These are phyloP conservation scores for Eimeria zaria DNA, from an alignment of 169 alveolate species.

Conservation along the genomic window DNA sequence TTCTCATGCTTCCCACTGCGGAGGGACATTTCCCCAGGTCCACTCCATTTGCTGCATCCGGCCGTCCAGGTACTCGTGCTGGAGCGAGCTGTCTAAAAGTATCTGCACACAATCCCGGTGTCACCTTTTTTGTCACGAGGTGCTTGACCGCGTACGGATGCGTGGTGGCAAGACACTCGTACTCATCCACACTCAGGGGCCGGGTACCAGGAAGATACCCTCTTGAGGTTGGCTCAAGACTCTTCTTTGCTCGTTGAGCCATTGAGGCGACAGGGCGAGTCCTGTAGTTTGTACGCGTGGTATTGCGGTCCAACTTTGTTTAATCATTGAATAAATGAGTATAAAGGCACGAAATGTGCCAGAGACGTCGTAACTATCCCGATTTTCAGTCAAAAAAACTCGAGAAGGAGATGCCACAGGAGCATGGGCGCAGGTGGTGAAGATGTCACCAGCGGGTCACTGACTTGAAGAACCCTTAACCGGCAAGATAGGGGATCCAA, in stretches of 20 bases:
- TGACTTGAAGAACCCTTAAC: not conserved
- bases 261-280: constrained; percentile 6
- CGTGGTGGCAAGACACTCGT: constrained; percentile 64
- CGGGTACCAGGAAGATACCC: constrained; percentile 46
- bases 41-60: not conserved
- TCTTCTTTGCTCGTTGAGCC: not conserved
- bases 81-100: not conserved
- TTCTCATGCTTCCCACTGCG: not conserved
- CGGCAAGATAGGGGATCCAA: not conserved
- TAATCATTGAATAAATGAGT: not conserved
- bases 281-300: not conserved
- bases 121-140: not conserved
- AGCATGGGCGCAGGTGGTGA: constrained; percentile 4
- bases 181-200: constrained; percentile 63
- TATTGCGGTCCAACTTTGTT: not conserved
- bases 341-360: not conserved
- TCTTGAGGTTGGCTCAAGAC: not conserved
- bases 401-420: constrained; percentile 19
- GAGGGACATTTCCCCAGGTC: not conserved
- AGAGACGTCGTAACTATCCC: not conserved
- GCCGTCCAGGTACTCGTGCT: not conserved
- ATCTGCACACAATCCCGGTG: not conserved
- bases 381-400: not conserved
- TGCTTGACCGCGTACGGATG: constrained; percentile 63
- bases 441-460: constrained; percentile 28